Evolutionary conservation across 2,329 filamentous ascomycete species (phyloP).

Genomic region (Fusarium tricinctum): DNA sequence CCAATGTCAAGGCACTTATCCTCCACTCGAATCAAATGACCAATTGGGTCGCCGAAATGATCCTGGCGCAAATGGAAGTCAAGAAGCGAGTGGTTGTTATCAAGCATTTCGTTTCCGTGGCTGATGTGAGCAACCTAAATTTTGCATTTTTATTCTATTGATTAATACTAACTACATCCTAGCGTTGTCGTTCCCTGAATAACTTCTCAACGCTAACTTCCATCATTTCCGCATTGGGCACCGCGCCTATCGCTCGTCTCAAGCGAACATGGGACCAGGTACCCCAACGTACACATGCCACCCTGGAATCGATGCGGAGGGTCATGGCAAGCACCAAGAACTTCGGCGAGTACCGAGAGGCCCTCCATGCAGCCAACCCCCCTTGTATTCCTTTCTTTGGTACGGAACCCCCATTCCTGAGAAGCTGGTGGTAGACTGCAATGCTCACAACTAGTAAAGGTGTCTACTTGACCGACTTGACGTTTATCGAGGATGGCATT

Average conservation of each 20-base stretch:
- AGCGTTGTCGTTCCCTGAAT: slow-evolving; percentile 95
- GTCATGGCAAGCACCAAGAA: slow-evolving; percentile 99
- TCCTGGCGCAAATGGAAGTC: slow-evolving; percentile 91
- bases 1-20: slow-evolving; percentile 96
- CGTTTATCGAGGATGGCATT: slow-evolving; percentile 98
- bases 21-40: slow-evolving; percentile 98
- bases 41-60: slow-evolving; percentile 99
- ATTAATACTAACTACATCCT: slow-evolving; percentile 31
- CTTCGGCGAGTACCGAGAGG: slow-evolving; percentile 95
- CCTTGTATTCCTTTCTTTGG: slow-evolving; percentile 99
- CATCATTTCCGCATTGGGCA: slow-evolving; percentile 95
- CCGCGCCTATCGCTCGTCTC: slow-evolving; percentile 93
- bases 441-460: slow-evolving; percentile 63
- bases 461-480: slow-evolving; percentile 96
- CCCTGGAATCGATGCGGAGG: slow-evolving; percentile 90
- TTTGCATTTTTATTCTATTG: neutral
- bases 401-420: slow-evolving; percentile 58
- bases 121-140: slow-evolving; percentile 78
- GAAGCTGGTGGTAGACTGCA: neutral
- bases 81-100: slow-evolving; percentile 97
- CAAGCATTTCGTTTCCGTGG: slow-evolving; percentile 97
- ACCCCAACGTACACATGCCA: slow-evolving; percentile 82
- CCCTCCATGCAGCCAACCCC: slow-evolving; percentile 91
- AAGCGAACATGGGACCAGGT: slow-evolving; percentile 96
- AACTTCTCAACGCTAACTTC: slow-evolving; percentile 98